Percentiles rank a stretch among this genome's conserved stretches.
phyloP scores from a whole-genome alignment of 371 early-diverging fungal species.

The Lichtheimia corymbifera region DNA sequence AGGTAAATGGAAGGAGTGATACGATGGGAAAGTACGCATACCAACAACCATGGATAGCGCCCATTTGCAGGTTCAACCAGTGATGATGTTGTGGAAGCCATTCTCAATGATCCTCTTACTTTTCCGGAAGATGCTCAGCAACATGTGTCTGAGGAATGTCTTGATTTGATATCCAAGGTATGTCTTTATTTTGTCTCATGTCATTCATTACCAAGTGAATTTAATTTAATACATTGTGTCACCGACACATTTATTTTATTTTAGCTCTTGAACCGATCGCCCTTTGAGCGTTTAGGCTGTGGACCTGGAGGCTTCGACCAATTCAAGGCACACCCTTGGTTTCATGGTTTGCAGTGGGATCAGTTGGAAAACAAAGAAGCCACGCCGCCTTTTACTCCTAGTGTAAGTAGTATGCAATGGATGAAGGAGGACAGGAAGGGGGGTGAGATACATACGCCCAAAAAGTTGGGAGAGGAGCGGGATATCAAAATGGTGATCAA shows the following conservation, averaged over 20 bases:
- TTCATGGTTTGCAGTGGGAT: constrained; percentile 60
- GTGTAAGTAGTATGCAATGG: constrained; percentile 26
- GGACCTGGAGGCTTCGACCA: constrained; percentile 53
- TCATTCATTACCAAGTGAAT: background rate
- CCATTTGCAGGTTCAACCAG: constrained; percentile 62
- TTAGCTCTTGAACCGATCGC: constrained; percentile 57
- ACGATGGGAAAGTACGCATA: too few species aligned
- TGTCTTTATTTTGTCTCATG: constrained; percentile 4
- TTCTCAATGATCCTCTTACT: constrained; percentile 52
- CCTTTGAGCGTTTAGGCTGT: constrained; percentile 59
- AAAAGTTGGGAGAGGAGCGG: background rate
- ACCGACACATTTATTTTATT: background rate
- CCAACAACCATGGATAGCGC: constrained; percentile 42
- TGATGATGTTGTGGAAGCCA: constrained; percentile 59
- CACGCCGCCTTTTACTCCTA: constrained; percentile 66
- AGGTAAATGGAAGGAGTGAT: constrained; percentile 33
- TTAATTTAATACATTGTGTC: background rate
- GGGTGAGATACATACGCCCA: background rate
- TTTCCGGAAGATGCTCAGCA: constrained; percentile 56
- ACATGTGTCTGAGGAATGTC: constrained; percentile 50
- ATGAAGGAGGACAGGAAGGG: background rate
- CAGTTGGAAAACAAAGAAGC: constrained; percentile 54
- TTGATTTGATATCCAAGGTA: constrained; percentile 56
- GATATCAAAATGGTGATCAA: background rate
- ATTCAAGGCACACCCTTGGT: constrained; percentile 67